Base-by-base conservation (phyloP, 495 filamentous ascomycete species). In the Xylaria longipes region DNA sequence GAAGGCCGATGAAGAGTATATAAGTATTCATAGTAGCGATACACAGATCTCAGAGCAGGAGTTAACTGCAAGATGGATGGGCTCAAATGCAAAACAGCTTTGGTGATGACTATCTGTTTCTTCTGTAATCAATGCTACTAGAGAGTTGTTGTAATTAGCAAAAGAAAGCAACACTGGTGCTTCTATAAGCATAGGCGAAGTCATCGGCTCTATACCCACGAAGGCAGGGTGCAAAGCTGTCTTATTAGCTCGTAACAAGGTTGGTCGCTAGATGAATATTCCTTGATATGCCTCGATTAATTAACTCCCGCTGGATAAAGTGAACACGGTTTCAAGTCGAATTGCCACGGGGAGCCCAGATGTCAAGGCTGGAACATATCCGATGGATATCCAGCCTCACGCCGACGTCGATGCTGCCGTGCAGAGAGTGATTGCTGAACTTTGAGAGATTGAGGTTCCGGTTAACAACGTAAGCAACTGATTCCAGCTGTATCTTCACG, bases 211-310 rank as follows among this genome's bases (percentile, higher is more conserved):
- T 1, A 37, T 60, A 14, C 31, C 22, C 20, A 1, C 29, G 15
- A 35, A 20, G 29, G 54, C 50, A n/a, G 29, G 54, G 7, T 35
- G 1, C 11, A 52, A 11, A 27, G n/a, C 9, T 11, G n/a, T 9
- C 6, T 12, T 27, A 11, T 52, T 25, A 27, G 22, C 48, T 27
- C 50, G 25, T 29, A 54, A 17, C 7, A 35, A 58, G n/a, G 93
- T 25, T 14, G 9, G 12, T 54, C 11, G 25, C 12, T 5, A 17
- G 15, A 54, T 1, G 9, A 7, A 54, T 3, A 1, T 54, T 22
- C 50, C 11, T 25, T 29, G 5, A 9, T 2, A 25, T 25, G 12
- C 1, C n/a, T 7, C 5, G 20, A 4, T 48, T 0, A 48, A 1
- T 15, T 15, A 9, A 15, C 25, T 54, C 9, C 0, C 1, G 25